Percentiles rank a stretch among this genome's conserved stretches.
Evolutionary conservation across 1,284 basidiomycete species (phyloP).

Genomic region (Termitomyces sp.): DNA sequence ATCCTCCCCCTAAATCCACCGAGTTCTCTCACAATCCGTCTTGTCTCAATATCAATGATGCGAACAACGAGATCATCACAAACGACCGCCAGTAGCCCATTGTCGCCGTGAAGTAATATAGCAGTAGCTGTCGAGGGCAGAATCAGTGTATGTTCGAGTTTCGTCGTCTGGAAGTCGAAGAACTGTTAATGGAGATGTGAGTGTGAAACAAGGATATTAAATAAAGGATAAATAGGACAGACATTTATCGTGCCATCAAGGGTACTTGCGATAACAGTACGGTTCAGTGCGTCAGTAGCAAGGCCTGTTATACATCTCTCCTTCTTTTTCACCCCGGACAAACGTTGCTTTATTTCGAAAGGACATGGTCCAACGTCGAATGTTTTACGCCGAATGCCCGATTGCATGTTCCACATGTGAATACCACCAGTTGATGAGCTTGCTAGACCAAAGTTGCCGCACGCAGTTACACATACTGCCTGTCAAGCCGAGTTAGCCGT

Average conservation of each 20-base stretch:
- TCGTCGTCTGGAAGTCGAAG: slow-evolving; percentile 91
- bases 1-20: slow-evolving; percentile 76
- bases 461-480: slow-evolving; percentile 89
- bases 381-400: slow-evolving; percentile 79
- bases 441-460: slow-evolving; percentile 93
- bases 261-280: slow-evolving; percentile 76
- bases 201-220: background rate
- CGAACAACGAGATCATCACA: slow-evolving; percentile 87
- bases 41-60: slow-evolving; percentile 89
- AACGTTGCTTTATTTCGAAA: slow-evolving; percentile 41
- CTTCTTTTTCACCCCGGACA: slow-evolving; percentile 42
- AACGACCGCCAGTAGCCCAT: slow-evolving; percentile 76
- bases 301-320: slow-evolving; percentile 77
- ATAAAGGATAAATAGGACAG: slow-evolving; percentile 26
- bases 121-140: slow-evolving; percentile 70
- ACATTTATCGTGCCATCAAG: slow-evolving; percentile 87
- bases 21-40: slow-evolving; percentile 82
- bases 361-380: slow-evolving; percentile 68
- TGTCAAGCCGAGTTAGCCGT: slow-evolving; percentile 24
- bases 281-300: slow-evolving; percentile 84
- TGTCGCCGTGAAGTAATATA: slow-evolving; percentile 79
- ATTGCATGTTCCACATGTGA: slow-evolving; percentile 94
- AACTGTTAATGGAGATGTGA: slow-evolving; percentile 50
- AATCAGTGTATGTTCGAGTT: slow-evolving; percentile 62
- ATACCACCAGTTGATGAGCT: slow-evolving; percentile 78